Percentiles rank a stretch among this genome's conserved stretches.
These are phyloP conservation scores for Russula griseocarnosa DNA, from an alignment of 768 basidiomycete species.

Conservation along the genomic window DNA sequence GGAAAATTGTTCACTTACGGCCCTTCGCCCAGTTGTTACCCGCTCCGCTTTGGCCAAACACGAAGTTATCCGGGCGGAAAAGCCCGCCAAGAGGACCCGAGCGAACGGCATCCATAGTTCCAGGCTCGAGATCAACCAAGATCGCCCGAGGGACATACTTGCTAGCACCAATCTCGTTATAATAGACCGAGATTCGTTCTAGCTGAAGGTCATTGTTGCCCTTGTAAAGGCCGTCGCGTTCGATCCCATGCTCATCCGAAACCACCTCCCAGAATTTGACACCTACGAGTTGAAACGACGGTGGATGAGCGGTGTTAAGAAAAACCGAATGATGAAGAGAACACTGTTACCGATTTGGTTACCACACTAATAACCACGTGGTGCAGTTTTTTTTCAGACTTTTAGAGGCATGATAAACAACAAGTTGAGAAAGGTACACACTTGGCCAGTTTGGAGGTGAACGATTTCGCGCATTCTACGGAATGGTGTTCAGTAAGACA, in stretches of 20 bases:
- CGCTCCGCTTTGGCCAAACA: constrained; percentile 96
- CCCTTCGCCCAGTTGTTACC: constrained; percentile 99
- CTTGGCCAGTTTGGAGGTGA: constrained; percentile 99
- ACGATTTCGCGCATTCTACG: constrained; percentile 98
- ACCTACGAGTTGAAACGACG: constrained; percentile 45
- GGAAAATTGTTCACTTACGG: constrained; percentile 55
- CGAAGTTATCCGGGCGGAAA: constrained; percentile 98
- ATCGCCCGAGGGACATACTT: constrained; percentile 99
- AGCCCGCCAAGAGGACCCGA: constrained; percentile 85
- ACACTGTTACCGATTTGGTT: constrained; percentile 79
- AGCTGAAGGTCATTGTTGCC: constrained; percentile 94
- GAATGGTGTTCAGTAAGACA: constrained; percentile 6
- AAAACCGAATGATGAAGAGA: constrained; percentile 20
- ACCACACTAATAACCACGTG: constrained; percentile 67
- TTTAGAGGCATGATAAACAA: constrained; percentile 1
- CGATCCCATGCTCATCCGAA: constrained; percentile 97
- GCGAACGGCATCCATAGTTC: constrained; percentile 91
- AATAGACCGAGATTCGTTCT: constrained; percentile 97
- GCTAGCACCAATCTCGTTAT: constrained; percentile 91
- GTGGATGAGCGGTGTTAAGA: constrained; percentile 7
- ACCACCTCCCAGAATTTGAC: constrained; percentile 98
- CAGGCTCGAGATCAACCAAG: constrained; percentile 95
- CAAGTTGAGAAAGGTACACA: constrained; percentile 36
- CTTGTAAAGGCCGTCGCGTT: constrained; percentile 87
- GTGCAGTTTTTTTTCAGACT: constrained; percentile 29